Evolutionary conservation across 108 stramenopile genomes (phyloP).

Genomic region (Nannochloropsis oceanica): DNA sequence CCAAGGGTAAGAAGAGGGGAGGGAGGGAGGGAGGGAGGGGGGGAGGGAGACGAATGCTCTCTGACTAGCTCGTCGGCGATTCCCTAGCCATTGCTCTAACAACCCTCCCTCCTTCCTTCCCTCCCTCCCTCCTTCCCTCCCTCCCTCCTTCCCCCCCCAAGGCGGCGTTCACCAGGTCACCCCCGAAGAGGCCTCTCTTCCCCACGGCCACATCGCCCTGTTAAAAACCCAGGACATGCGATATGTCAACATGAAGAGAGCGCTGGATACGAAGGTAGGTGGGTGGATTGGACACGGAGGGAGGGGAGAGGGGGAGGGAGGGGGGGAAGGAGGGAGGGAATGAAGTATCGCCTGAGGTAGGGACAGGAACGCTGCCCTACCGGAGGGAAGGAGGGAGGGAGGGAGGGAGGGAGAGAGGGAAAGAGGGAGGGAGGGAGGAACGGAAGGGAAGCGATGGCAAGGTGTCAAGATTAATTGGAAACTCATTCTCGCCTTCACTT

Average conservation of each 20-base stretch:
- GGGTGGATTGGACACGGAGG: not conserved
- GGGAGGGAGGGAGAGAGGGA: too few species aligned
- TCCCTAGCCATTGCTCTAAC: too few species aligned
- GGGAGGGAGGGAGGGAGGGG: not conserved
- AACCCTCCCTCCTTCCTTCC: not conserved
- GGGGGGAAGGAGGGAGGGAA: not conserved
- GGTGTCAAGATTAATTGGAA: too few species aligned
- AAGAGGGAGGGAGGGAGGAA: too few species aligned
- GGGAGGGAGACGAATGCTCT: too few species aligned
- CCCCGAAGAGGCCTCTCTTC: conserved; percentile 10
- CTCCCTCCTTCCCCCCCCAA: not conserved
- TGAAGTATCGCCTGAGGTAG: not conserved
- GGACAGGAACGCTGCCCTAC: not conserved
- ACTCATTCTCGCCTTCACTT: too few species aligned
- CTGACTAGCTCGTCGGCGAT: too few species aligned
- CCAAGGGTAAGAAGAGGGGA: conserved; percentile 9
- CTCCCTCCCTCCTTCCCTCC: not conserved
- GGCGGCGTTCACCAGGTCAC: not conserved
- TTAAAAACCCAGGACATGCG: conserved; percentile 94
- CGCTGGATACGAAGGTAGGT: conserved; percentile 48
- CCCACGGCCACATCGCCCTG: conserved; percentile 43
- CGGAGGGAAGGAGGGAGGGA: too few species aligned
- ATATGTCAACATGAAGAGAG: conserved; percentile 54
- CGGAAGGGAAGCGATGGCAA: too few species aligned
- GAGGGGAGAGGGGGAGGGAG: not conserved